A percentile compares a stretch with the other conserved stretches of the same genome.
Evolutionary conservation across 2,329 filamentous ascomycete species (phyloP).

Genomic region (Colletotrichum godetiae): DNA sequence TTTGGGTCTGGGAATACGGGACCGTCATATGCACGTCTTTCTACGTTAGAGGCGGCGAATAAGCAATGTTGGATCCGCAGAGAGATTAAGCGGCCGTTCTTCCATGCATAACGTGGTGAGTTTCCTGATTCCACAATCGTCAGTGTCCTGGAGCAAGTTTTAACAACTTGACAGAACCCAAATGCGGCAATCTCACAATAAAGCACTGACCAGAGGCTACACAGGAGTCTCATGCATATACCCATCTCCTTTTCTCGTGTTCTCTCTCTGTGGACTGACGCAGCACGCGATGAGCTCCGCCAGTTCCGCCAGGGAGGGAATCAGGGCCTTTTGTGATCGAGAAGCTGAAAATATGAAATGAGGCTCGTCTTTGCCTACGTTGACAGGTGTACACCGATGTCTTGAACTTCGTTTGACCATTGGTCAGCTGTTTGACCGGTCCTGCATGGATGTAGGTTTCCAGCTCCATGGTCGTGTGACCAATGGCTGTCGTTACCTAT

Average conservation of each 20-base stretch:
- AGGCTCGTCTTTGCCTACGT: neutral
- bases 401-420: constrained; percentile 6
- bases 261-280: neutral
- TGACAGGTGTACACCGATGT: constrained; percentile 29
- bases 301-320: neutral
- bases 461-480: constrained; percentile 28
- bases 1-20: neutral
- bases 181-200: constrained; percentile 1
- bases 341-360: constrained; percentile 10
- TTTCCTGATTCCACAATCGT: neutral
- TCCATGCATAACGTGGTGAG: neutral
- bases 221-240: neutral
- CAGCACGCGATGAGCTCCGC: neutral
- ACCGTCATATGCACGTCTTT: constrained; percentile 9
- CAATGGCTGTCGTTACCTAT: neutral
- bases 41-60: neutral
- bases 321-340: neutral
- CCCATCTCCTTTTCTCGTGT: neutral
- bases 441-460: constrained; percentile 20
- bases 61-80: constrained; percentile 13
- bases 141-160: neutral
- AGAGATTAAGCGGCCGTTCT: neutral
- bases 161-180: neutral
- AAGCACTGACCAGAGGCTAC: neutral
- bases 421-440: constrained; percentile 19